Base-by-base conservation (phyloP, 345 rosid genomes). In the Eucalyptus lansdowneana region DNA sequence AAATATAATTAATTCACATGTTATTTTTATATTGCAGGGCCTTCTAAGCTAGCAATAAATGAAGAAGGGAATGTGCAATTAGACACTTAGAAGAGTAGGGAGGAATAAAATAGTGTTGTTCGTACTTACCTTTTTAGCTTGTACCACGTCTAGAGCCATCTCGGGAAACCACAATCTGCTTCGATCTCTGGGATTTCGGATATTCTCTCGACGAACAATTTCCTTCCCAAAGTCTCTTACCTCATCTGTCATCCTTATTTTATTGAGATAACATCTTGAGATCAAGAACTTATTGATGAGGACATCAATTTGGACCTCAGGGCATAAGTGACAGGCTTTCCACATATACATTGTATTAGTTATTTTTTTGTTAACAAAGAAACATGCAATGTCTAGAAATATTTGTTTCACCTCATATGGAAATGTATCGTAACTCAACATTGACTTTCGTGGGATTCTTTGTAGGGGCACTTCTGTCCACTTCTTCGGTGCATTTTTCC, bases 391-490 rank as follows among this genome's bases (percentile, higher is more conserved):
- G 4, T 72, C 81, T 3, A 37, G 0, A 72, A 9, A 72, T 1
- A 19, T 37, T 19, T 72, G 45, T 4, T 21, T 19, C 0, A 5
- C 83, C 14, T 22, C 1, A 1, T 19, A 19, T 5, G 0, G 5
- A 72, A 37, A 9, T 72, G 27, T 0, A 37, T 72, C 45, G 2
- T 72, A 72, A 37, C 81, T 72, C 6, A 19, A 17, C 81, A 34
- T 17, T 37, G 5, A 72, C 45, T 6, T 37, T 5, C 0, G 3
- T 3, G 45, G 81, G 6, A 42, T 10, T 72, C 7, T 72, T 34
- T 40, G 2, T 5, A 50, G 25, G 40, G 8, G 14, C 5, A 34
- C 45, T 72, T 37, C 44, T 8, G 3, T 72, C 7, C 21, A 19
- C 8, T 37, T 1, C 0, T 72, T 6, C 2, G 1, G 14, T 5